phyloP scores from a whole-genome alignment of 441 rosid genomes.

The Jatropha podagrica region DNA sequence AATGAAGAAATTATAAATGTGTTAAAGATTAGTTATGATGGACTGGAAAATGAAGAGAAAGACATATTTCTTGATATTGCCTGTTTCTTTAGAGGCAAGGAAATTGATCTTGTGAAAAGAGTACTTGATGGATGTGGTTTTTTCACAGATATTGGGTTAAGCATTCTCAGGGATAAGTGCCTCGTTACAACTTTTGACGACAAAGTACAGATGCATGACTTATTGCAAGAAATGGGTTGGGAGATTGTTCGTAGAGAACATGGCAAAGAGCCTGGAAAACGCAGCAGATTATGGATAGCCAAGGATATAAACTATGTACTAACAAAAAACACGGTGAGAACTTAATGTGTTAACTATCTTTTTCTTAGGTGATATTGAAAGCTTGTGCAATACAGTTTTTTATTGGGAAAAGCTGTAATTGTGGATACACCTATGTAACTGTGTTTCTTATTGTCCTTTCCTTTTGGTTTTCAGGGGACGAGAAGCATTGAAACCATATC shows the following conservation, averaged over 20 bases:
- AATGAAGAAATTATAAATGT: background rate
- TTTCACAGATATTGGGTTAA: background rate
- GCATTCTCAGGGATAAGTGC: conserved; percentile 11
- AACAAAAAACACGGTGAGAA: conserved; percentile 20
- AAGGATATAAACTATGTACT: conserved; percentile 18
- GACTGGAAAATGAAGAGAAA: conserved; percentile 6
- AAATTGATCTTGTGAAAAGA: background rate
- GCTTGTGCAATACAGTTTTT: too few species aligned
- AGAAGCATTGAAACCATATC: background rate
- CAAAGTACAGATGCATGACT: conserved; percentile 3
- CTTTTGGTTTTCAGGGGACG: background rate
- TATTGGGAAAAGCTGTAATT: too few species aligned
- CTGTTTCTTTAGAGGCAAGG: conserved; percentile 16
- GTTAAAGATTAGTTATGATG: conserved; percentile 8
- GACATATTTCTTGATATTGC: conserved; percentile 22
- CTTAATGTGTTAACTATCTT: too few species aligned
- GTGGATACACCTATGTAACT: too few species aligned
- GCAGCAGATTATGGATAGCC: conserved; percentile 39
- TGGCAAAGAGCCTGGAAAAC: conserved; percentile 26
- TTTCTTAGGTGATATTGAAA: too few species aligned
- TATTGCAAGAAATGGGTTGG: conserved; percentile 47
- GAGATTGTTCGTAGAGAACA: conserved; percentile 36
- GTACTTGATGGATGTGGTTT: conserved; percentile 11
- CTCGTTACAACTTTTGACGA: background rate
- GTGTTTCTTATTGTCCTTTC: too few species aligned